Evolutionary conservation across 192 early-diverging fungal genomes (phyloP), one percentile per base, ranked within the genome.

Genomic region (Linderina pennispora): DNA sequence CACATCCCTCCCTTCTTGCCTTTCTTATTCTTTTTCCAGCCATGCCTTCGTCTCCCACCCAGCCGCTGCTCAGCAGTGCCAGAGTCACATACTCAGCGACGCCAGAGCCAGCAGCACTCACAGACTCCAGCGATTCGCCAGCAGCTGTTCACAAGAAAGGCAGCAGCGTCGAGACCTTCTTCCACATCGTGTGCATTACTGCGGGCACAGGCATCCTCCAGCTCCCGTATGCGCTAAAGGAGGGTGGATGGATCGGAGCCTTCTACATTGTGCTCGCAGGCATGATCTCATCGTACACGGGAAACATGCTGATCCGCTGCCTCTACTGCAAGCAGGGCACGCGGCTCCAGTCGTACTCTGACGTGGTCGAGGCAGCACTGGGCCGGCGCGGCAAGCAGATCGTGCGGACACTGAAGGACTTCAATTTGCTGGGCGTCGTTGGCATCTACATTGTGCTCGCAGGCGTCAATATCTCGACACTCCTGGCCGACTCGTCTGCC

Each of bases 121-220:
- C n/a, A n/a, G n/a, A n/a, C n/a, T n/a, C n/a, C n/a, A n/a, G n/a
- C n/a, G n/a, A n/a, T n/a, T n/a, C n/a, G n/a, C n/a, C n/a, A n/a
- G n/a, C n/a, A 8, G 28, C 28, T 31, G 6, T 31, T 31, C 28
- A 31, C 28, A 31, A 11, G 28, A 31, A 42, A 40, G 49, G 62
- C 41, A 64, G 62, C 57, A 31, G 51, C 1, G 40, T 46, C 2
- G 68, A 72, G 48, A 59, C 62, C 9, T 72, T 65, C 28, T 65
- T 72, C 56, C 68, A 72, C 34, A 72, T 72, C 10, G 62, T 72
- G 10, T 91, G 88, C 51, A 82, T 86, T 15, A 81, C 85, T 10
- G 86, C 86, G 10, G 89, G 89, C 28, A 85, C 83, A 8, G 91
- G 91, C 10, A 79, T 87, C 19, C 77, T 91, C 18, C 88, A 89